Evolutionary conservation across 2,329 filamentous ascomycete genomes (phyloP).

Genomic region (Cercospora brassicicola): DNA sequence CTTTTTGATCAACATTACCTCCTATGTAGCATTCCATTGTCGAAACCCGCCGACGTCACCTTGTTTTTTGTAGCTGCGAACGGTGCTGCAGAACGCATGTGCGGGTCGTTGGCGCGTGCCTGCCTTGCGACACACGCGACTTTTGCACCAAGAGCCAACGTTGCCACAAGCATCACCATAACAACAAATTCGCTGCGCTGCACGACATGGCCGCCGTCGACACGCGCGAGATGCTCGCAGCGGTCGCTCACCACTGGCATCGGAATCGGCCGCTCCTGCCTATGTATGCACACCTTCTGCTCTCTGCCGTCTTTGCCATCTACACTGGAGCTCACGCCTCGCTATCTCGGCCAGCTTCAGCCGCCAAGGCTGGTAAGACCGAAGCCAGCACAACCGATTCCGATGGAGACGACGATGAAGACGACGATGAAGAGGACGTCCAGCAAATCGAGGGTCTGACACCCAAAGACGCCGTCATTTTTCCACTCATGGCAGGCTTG

Average conservation of each 20-base stretch:
- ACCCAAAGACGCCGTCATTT: slow-evolving; percentile 77
- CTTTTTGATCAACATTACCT: neutral
- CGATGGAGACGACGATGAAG: slow-evolving; percentile 39
- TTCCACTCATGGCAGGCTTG: slow-evolving; percentile 74
- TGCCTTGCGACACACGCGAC: neutral
- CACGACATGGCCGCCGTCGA: neutral
- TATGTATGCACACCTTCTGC: slow-evolving; percentile 61
- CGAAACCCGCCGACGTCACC: neutral
- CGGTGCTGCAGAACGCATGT: neutral
- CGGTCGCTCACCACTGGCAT: slow-evolving; percentile 22
- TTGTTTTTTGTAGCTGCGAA: neutral
- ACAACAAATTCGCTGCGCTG: neutral
- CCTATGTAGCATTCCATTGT: neutral
- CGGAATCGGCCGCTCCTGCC: slow-evolving; percentile 49
- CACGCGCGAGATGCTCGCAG: slow-evolving; percentile 9
- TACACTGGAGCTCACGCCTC: slow-evolving; percentile 83
- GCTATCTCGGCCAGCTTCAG: slow-evolving; percentile 77
- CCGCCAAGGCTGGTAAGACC: slow-evolving; percentile 55
- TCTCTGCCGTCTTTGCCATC: slow-evolving; percentile 77
- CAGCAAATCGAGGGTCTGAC: slow-evolving; percentile 68
- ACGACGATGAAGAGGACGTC: slow-evolving; percentile 54
- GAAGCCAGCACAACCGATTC: slow-evolving; percentile 38
- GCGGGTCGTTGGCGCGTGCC: neutral
- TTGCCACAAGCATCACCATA: neutral
- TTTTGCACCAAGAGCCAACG: neutral